These are phyloP conservation scores for Aureobasidium musti DNA, from an alignment of 2,329 filamentous ascomycete species.

Conservation along the genomic window DNA sequence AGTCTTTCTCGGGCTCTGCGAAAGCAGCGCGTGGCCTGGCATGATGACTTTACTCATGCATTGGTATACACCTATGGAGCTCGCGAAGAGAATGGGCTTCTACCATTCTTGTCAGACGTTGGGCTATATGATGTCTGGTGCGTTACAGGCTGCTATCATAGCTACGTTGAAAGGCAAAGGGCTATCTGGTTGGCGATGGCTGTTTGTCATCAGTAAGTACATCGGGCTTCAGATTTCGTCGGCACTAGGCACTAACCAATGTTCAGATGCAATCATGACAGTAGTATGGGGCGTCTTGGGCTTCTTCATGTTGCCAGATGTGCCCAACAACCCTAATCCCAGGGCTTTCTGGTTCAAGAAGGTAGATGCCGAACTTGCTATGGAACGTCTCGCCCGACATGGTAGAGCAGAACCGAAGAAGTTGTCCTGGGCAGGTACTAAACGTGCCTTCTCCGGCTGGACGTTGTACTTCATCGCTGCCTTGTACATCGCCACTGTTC, in stretches of 20 bases:
- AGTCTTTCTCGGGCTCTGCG: conserved; percentile 36
- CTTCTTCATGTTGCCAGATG: conserved; percentile 45
- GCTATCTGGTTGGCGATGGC: conserved; percentile 44
- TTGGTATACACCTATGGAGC: conserved; percentile 35
- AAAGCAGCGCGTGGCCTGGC: conserved; percentile 49
- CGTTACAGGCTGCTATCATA: conserved; percentile 37
- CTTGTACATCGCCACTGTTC: conserved; percentile 51
- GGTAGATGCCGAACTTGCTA: conserved; percentile 47
- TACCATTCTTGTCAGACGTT: conserved; percentile 36
- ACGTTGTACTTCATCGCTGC: conserved; percentile 51
- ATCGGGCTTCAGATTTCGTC: background rate
- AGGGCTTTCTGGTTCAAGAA: conserved; percentile 52
- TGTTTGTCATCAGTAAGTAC: conserved; percentile 42
- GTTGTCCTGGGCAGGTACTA: conserved; percentile 49
- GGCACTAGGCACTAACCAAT: background rate
- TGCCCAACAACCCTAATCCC: conserved; percentile 42
- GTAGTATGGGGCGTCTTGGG: conserved; percentile 42
- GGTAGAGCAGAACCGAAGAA: conserved; percentile 51
- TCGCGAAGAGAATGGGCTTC: conserved; percentile 36
- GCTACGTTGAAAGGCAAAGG: conserved; percentile 41
- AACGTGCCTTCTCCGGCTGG: conserved; percentile 50
- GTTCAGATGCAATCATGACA: conserved; percentile 41
- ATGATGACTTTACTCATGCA: conserved; percentile 49
- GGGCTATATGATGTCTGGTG: conserved; percentile 36
- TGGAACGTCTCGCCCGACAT: conserved; percentile 49